Conservation (phyloP, 345 rosid genomes). For the Conringia planisiliqua region DNA sequence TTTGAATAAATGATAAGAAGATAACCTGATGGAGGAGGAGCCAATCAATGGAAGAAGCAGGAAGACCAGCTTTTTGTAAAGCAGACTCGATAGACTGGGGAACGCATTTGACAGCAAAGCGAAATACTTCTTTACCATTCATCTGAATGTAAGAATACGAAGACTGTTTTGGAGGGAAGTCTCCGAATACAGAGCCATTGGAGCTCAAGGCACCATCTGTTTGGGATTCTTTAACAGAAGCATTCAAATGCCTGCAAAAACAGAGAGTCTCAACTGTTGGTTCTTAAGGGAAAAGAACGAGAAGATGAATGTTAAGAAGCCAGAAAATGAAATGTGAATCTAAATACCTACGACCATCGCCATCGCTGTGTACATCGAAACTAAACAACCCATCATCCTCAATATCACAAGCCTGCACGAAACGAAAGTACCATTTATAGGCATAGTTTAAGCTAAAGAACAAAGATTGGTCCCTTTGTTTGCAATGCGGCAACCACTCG, state of each 20-base stretch:
- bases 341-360: conserved; percentile 70
- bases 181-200: conserved; percentile 53
- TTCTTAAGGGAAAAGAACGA: conserved; percentile 7
- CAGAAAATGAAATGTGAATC: background rate
- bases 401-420: conserved; percentile 70
- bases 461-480: background rate
- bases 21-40: conserved; percentile 92
- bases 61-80: conserved; percentile 74
- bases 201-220: conserved; percentile 45
- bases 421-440: background rate
- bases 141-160: conserved; percentile 72
- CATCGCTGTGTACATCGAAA: conserved; percentile 84
- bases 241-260: conserved; percentile 66
- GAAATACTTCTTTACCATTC: conserved; percentile 94
- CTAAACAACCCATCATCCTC: conserved; percentile 82
- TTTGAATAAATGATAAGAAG: background rate
- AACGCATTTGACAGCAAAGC: conserved; percentile 78
- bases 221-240: conserved; percentile 42
- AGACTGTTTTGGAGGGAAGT: conserved; percentile 57
- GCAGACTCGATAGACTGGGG: conserved; percentile 82
- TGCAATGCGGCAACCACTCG: background rate
- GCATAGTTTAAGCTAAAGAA: background rate
- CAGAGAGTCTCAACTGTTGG: background rate
- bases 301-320: background rate
- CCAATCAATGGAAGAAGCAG: conserved; percentile 75